These are phyloP conservation scores for Nepenthes gracilis DNA, from an alignment of 148 eudicot genomes.

Conservation along the genomic window DNA sequence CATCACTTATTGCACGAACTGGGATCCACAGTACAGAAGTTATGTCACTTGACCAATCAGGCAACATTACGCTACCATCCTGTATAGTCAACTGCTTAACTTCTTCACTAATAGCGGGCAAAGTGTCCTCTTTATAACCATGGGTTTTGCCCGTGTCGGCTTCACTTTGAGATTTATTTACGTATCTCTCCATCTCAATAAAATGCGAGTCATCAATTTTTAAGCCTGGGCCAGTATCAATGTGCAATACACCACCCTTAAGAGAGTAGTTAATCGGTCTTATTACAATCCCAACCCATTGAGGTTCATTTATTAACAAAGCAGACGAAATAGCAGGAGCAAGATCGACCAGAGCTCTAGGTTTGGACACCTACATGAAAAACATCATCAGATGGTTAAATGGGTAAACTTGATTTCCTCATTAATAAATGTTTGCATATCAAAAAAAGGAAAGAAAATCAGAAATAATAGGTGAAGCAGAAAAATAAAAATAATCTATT, in stretches of 20 bases:
- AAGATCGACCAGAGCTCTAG: conserved; percentile 95
- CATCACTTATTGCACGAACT: conserved; percentile 70
- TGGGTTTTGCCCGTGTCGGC: conserved; percentile 16
- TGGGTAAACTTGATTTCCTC: neutral
- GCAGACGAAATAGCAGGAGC: conserved; percentile 92
- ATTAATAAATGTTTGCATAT: too few species aligned
- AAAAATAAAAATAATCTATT: too few species aligned
- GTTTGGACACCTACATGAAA: conserved; percentile 59
- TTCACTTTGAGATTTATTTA: conserved; percentile 15
- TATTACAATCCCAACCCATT: conserved; percentile 90
- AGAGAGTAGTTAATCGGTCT: conserved; percentile 87
- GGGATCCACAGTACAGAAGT: conserved; percentile 89
- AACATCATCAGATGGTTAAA: conserved; percentile 7
- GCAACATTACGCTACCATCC: conserved; percentile 59
- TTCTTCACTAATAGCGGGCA: conserved; percentile 21
- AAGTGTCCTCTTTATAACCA: conserved; percentile 13
- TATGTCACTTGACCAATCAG: conserved; percentile 82
- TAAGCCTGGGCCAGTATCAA: conserved; percentile 94
- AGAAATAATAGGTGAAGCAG: neutral
- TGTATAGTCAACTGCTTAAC: conserved; percentile 41
- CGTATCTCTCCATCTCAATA: conserved; percentile 70
- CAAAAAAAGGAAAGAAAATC: neutral
- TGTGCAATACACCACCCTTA: conserved; percentile 71
- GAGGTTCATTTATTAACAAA: conserved; percentile 83
- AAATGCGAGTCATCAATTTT: conserved; percentile 45